Evolutionary conservation across 2,329 filamentous ascomycete species (phyloP).

Genomic region (Fusarium secorum): DNA sequence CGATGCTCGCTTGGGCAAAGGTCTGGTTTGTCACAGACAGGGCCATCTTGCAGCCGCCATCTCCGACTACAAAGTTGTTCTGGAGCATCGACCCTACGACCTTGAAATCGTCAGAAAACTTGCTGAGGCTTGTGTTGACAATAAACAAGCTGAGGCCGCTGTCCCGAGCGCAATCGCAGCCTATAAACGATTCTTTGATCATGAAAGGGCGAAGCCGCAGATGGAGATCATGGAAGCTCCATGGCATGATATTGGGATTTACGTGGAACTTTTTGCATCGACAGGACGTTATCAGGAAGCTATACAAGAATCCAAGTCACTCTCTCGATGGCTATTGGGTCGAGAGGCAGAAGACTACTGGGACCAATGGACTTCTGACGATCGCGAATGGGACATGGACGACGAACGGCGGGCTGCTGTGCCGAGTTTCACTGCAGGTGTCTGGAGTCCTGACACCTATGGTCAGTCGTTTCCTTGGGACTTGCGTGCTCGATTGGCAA

Average conservation of each 20-base stretch:
- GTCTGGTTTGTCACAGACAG: slow-evolving; percentile 63
- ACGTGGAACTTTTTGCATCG: slow-evolving; percentile 79
- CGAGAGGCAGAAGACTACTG: slow-evolving; percentile 78
- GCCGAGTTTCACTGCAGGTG: slow-evolving; percentile 64
- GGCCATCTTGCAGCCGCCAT: slow-evolving; percentile 63
- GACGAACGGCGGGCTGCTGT: slow-evolving; percentile 72
- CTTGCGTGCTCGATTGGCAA: slow-evolving; percentile 81
- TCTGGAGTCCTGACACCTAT: slow-evolving; percentile 67
- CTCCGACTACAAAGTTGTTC: slow-evolving; percentile 62
- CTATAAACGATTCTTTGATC: slow-evolving; percentile 58
- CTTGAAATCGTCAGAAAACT: slow-evolving; percentile 63
- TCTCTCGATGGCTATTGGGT: slow-evolving; percentile 84
- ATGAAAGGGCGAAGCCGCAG: slow-evolving; percentile 48
- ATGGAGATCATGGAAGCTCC: slow-evolving; percentile 52
- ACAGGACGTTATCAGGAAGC: slow-evolving; percentile 70
- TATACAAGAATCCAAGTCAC: slow-evolving; percentile 71
- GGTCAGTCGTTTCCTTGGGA: slow-evolving; percentile 80
- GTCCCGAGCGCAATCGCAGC: slow-evolving; percentile 54
- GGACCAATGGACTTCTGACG: slow-evolving; percentile 75
- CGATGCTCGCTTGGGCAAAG: slow-evolving; percentile 67
- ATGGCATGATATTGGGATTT: slow-evolving; percentile 88
- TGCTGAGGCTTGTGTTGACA: slow-evolving; percentile 64
- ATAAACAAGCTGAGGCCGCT: slow-evolving; percentile 53
- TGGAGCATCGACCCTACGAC: slow-evolving; percentile 62
- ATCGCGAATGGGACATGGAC: slow-evolving; percentile 86